These are phyloP conservation scores for Parachaetomium inaequale DNA, from an alignment of 495 filamentous ascomycete species.

Conservation along the genomic window DNA sequence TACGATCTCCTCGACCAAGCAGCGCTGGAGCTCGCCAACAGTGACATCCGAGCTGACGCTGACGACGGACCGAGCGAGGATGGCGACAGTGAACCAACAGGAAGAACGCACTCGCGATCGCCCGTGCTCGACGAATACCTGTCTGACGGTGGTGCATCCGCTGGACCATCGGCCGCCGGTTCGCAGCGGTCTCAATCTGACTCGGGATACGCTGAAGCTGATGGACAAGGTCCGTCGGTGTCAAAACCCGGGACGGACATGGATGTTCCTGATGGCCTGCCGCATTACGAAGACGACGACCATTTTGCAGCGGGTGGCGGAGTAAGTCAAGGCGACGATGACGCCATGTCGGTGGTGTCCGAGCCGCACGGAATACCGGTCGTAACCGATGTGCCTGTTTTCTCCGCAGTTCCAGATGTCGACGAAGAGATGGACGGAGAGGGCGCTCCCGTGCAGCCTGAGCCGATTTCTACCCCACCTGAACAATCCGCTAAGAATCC, in stretches of 20 bases:
- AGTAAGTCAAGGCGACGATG: background rate
- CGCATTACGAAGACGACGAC: background rate
- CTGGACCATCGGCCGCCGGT: background rate
- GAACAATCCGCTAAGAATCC: slow-evolving; percentile 2
- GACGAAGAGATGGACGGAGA: background rate
- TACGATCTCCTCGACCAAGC: background rate
- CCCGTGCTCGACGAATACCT: background rate
- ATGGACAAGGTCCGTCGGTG: background rate
- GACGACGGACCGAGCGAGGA: background rate
- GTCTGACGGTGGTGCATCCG: background rate
- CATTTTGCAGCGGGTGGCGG: background rate
- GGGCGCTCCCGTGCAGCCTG: background rate
- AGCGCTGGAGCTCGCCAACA: background rate
- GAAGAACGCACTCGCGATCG: background rate
- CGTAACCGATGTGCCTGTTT: background rate
- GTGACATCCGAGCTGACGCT: background rate
- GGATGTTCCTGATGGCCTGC: background rate
- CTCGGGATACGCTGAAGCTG: background rate
- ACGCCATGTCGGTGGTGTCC: background rate
- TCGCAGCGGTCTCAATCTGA: background rate
- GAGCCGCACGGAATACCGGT: background rate
- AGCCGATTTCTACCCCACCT: background rate
- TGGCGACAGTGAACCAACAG: background rate
- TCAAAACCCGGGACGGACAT: background rate
- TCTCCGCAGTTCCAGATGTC: background rate